Base-by-base conservation (phyloP, 129 eudicot species). In the Gnaphalium uliginosum region DNA sequence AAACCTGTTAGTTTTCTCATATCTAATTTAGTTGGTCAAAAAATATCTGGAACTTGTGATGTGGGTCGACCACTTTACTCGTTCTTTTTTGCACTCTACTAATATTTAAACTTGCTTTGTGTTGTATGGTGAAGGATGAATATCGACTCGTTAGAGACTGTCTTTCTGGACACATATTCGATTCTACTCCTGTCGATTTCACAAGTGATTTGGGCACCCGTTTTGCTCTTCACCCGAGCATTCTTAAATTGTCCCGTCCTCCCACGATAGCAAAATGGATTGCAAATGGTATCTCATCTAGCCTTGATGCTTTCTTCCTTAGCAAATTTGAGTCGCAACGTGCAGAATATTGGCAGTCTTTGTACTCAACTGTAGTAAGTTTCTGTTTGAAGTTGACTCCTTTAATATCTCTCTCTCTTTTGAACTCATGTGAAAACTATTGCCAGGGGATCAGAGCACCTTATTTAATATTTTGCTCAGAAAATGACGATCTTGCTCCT, bases 271-370 rank as follows among this genome's bases (percentile, higher is more conserved):
- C 82, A 57, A 77, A 90, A 51, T 86, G 97, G 90, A 84, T 94
- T 43, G 96, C 92, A 64, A 81, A 71, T 32, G 87, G 87, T 66
- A 80, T 91, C 66, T 66, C 93, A 43, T 90, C 89, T 57, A 72
- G 85, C 23, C 83, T 92, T 48, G 99, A 94, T 73, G 86, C 87
- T 75, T 78, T 94, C 21, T 94, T 94, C 69, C 96, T 90, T 59
- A 73, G 68, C 81, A 88, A 79, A 85, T 84, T 85, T 62, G 99
- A 94, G 81, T 72, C 87, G 1, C 97, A 91, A 65, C 97, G 97
- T 41, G 99, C 99, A 13, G 96, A 91, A 79, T 94, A 87, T 78
- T 94, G 99, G 99, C 99, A 94, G 81, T 91, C 94, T 70, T 82
- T 94, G 54, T 94, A 88, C 77, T 51, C 97, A 33, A 81, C 90